Evolutionary conservation across 495 filamentous ascomycete species (phyloP).

Genomic region (Astrocystis sublimbata): DNA sequence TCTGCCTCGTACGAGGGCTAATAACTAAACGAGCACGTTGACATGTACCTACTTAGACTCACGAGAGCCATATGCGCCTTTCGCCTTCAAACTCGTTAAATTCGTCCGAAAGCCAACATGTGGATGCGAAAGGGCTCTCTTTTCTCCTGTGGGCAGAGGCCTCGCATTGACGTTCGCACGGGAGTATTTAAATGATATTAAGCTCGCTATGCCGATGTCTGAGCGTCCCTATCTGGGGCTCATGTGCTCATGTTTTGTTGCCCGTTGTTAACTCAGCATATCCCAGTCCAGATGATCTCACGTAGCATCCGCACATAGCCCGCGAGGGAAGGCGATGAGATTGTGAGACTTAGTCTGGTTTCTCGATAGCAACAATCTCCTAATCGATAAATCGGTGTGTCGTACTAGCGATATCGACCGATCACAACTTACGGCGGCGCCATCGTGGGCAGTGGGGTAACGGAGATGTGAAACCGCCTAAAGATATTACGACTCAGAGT

Average conservation of each 20-base stretch:
- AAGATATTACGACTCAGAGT: not conserved
- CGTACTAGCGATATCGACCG: not conserved
- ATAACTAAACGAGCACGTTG: not conserved
- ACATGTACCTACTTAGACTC: no score
- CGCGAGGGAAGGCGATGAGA: not conserved
- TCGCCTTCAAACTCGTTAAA: no score
- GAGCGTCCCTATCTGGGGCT: no score
- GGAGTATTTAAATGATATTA: no score
- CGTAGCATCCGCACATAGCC: no score
- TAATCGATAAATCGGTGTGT: not conserved
- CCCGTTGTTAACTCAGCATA: not conserved
- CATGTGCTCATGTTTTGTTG: no score
- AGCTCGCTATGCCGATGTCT: no score
- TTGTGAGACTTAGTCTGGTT: not conserved
- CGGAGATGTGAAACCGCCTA: conserved; percentile 8
- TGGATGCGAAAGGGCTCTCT: no score
- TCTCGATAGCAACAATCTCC: not conserved
- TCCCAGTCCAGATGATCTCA: not conserved
- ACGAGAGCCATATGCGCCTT: no score
- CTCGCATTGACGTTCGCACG: no score
- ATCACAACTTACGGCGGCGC: not conserved
- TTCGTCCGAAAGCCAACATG: no score
- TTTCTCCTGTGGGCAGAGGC: no score
- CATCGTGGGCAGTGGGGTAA: not conserved
- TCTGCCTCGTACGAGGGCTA: not conserved